phyloP scores from a whole-genome alignment of 345 rosid species.

The Tarenaya hassleriana region DNA sequence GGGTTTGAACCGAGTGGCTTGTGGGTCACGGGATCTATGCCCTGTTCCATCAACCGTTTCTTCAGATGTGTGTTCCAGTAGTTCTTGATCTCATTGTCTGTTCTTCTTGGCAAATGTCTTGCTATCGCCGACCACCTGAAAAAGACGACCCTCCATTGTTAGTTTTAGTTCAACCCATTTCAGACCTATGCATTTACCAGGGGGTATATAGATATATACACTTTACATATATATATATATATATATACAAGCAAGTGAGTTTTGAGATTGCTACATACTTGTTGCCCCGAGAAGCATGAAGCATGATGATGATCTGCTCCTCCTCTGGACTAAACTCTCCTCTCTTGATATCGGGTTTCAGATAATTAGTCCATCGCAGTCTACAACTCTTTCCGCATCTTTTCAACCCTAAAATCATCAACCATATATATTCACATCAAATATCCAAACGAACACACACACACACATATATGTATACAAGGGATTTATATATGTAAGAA shows the following conservation, averaged over 20 bases:
- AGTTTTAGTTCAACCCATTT: no score
- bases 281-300: slow-evolving; percentile 44
- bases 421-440: slow-evolving; percentile 1
- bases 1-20: slow-evolving; percentile 33
- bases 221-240: no score
- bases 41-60: slow-evolving; percentile 66
- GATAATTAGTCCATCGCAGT: slow-evolving; percentile 39
- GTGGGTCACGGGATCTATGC: slow-evolving; percentile 70
- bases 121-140: slow-evolving; percentile 71
- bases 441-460: not conserved
- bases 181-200: not conserved
- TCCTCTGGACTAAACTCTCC: slow-evolving; percentile 38
- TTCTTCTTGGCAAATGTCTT: slow-evolving; percentile 52
- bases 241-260: no score
- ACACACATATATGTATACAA: not conserved
- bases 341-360: slow-evolving; percentile 39
- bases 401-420: slow-evolving; percentile 28
- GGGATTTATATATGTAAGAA: no score
- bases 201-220: not conserved
- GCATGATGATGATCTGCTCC: slow-evolving; percentile 37
- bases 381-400: slow-evolving; percentile 49
- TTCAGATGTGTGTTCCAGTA: slow-evolving; percentile 69
- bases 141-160: not conserved
- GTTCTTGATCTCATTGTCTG: slow-evolving; percentile 68
- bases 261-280: no score